Evolutionary conservation across 2,329 filamentous ascomycete species (phyloP).

Genomic region (Fusarium compactum): DNA sequence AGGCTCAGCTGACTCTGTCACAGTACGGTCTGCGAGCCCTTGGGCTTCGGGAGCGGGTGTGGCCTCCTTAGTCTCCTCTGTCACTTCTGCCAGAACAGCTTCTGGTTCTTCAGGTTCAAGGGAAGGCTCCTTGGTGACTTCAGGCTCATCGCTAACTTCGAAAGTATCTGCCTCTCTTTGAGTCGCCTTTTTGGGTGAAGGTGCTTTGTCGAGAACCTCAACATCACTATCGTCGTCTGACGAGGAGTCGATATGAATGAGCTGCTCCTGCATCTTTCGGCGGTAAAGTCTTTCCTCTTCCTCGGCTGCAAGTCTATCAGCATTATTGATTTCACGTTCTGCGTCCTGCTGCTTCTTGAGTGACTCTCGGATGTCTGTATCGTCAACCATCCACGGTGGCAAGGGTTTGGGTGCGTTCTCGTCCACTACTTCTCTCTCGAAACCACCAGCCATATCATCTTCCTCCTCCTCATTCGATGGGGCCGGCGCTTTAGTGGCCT

Average conservation of each 20-base stretch:
- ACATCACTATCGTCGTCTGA: slow-evolving; percentile 69
- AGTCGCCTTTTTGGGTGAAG: slow-evolving; percentile 46
- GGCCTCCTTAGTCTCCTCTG: background rate
- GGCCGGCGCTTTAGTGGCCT: slow-evolving; percentile 20
- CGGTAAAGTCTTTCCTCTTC: slow-evolving; percentile 65
- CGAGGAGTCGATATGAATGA: slow-evolving; percentile 73
- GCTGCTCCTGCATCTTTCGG: slow-evolving; percentile 58
- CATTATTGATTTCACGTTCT: slow-evolving; percentile 72
- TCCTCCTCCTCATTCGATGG: slow-evolving; percentile 51
- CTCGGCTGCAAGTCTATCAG: slow-evolving; percentile 68
- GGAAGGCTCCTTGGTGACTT: background rate
- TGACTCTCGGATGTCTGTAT: slow-evolving; percentile 74
- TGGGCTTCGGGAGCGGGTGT: slow-evolving; percentile 5
- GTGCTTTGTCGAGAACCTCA: slow-evolving; percentile 66
- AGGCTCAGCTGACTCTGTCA: background rate
- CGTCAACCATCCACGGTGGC: slow-evolving; percentile 79
- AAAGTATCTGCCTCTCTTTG: background rate
- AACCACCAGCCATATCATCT: slow-evolving; percentile 71
- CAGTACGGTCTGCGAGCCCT: slow-evolving; percentile 10
- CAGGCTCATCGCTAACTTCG: slow-evolving; percentile 18
- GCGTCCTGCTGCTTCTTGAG: slow-evolving; percentile 68
- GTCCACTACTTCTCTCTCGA: slow-evolving; percentile 64
- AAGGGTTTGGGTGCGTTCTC: slow-evolving; percentile 68
- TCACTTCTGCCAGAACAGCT: background rate
- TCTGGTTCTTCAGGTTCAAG: background rate